Percentiles rank a stretch among this genome's conserved stretches.
phyloP scores from a whole-genome alignment of 768 basidiomycete genomes.

The Lyophyllum atratum region DNA sequence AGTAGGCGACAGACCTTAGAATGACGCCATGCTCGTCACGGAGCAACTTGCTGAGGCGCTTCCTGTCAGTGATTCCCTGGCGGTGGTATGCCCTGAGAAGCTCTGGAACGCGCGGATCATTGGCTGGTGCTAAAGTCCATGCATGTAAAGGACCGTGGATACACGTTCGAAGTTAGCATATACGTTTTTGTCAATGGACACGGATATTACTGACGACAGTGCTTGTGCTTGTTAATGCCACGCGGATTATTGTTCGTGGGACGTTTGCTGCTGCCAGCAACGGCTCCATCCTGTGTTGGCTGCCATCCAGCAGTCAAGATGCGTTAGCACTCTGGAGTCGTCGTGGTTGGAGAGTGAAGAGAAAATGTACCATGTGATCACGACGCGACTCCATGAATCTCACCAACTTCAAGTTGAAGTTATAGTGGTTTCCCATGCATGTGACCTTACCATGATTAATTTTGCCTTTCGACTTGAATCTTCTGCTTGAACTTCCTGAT shows the following conservation, averaged over 20 bases:
- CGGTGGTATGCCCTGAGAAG: conserved; percentile 11
- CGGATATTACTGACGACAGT: conserved; percentile 9
- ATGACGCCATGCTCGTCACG: conserved; percentile 12
- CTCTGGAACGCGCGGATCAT: conserved; percentile 11
- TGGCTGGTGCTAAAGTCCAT: conserved; percentile 3
- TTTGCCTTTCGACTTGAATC: too few species aligned
- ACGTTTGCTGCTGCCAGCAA: neutral
- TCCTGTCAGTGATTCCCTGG: conserved; percentile 10
- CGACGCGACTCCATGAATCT: too few species aligned
- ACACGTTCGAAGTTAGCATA: neutral
- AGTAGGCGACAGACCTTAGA: conserved; percentile 26
- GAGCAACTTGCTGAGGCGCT: conserved; percentile 9
- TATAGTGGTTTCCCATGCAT: too few species aligned
- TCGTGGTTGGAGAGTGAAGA: too few species aligned
- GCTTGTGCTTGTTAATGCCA: conserved; percentile 12
- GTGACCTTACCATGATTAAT: too few species aligned
- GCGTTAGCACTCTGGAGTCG: too few species aligned
- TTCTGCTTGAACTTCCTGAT: too few species aligned
- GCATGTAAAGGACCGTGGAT: neutral
- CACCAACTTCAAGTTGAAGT: too few species aligned
- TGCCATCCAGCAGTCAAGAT: too few species aligned
- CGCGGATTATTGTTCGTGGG: conserved; percentile 11
- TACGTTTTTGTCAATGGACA: neutral
- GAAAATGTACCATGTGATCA: too few species aligned
- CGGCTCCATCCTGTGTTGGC: neutral